Conservation (phyloP, 345 rosid genomes). For the Lumnitzera racemosa region DNA sequence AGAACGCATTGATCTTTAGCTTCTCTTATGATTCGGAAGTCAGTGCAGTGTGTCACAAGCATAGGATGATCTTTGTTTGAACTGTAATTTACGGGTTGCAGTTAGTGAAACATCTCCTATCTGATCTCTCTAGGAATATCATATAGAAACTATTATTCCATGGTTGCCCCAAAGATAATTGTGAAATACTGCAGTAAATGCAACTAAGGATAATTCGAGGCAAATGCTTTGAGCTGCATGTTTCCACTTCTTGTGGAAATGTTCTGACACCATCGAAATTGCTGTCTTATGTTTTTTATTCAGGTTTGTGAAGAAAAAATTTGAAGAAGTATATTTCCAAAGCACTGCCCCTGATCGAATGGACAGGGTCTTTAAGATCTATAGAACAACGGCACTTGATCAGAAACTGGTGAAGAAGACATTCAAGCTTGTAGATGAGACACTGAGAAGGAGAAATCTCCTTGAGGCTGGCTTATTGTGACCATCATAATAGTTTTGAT, state of each 20-base stretch:
- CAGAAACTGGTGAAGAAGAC: slow-evolving; percentile 98
- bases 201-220: not conserved
- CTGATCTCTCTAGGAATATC: not conserved
- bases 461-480: slow-evolving; percentile 90
- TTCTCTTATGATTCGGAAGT: not conserved
- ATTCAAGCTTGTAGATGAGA: slow-evolving; percentile 96
- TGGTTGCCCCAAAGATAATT: no score
- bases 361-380: slow-evolving; percentile 91
- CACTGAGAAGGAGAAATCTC: slow-evolving; percentile 81
- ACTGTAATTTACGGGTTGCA: not conserved
- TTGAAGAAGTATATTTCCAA: slow-evolving; percentile 86
- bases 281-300: not conserved
- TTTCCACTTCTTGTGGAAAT: no score
- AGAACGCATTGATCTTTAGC: slow-evolving; percentile 15
- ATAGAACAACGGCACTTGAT: slow-evolving; percentile 88
- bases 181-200: not conserved
- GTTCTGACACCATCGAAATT: no score
- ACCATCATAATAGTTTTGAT: slow-evolving; percentile 6
- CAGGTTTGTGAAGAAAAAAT: slow-evolving; percentile 95
- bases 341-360: slow-evolving; percentile 77
- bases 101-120: not conserved
- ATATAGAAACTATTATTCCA: not conserved
- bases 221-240: no score
- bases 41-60: not conserved
- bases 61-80: not conserved